Conservation (phyloP, 2,329 filamentous ascomycete genomes). For the Fusarium circinatum region DNA sequence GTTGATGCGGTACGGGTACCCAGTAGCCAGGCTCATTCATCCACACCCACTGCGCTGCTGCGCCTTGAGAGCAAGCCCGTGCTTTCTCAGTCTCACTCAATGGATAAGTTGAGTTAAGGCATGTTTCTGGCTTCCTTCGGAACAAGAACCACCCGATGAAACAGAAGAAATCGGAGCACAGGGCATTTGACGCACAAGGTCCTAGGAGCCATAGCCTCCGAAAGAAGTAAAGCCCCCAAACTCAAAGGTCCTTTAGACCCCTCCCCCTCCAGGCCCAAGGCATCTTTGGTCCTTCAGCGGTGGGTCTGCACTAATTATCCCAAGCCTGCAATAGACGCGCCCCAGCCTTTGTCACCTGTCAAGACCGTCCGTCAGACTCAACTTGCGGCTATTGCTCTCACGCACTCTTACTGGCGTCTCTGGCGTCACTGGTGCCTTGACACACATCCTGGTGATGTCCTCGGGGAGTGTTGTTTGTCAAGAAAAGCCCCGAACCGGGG, state of each 20-base stretch:
- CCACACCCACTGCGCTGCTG: conserved; percentile 42
- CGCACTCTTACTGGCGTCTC: conserved; percentile 43
- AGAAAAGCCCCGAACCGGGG: conserved; percentile 25
- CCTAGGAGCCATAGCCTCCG: conserved; percentile 22
- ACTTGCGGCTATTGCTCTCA: conserved; percentile 44
- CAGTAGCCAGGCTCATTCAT: conserved; percentile 32
- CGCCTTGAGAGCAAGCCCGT: conserved; percentile 41
- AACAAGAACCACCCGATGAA: conserved; percentile 23
- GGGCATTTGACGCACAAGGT: conserved; percentile 33
- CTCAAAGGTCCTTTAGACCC: conserved; percentile 33
- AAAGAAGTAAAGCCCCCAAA: conserved; percentile 33
- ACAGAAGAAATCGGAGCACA: conserved; percentile 33
- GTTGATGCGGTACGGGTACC: conserved; percentile 26
- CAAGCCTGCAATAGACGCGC: conserved; percentile 46
- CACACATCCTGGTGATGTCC: conserved; percentile 32
- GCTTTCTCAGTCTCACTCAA: conserved; percentile 29
- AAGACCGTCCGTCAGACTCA: conserved; percentile 48
- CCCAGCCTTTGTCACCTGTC: conserved; percentile 47
- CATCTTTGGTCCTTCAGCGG: conserved; percentile 40
- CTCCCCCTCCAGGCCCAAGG: conserved; percentile 36
- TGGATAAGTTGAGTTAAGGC: conserved; percentile 19
- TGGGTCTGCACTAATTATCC: conserved; percentile 40
- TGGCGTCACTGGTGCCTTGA: conserved; percentile 47
- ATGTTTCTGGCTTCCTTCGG: conserved; percentile 18
- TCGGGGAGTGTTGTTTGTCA: conserved; percentile 22